A percentile compares a stretch with the other conserved stretches of the same genome.
phyloP scores from a whole-genome alignment of 2,329 filamentous ascomycete genomes.

The Calonectria honghensis region DNA sequence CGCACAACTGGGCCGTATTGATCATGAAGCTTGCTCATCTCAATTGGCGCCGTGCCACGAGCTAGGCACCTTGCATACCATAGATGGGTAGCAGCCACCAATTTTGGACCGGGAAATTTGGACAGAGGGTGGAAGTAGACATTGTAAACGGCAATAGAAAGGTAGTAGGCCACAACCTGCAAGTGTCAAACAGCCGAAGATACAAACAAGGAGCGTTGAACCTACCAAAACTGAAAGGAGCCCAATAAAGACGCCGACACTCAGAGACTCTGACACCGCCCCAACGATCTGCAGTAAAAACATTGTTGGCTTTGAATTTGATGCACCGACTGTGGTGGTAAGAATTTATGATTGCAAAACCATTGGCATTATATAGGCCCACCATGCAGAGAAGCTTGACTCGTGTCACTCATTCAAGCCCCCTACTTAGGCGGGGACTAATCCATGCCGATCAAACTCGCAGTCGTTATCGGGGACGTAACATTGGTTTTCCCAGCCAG shows the following conservation, averaged over 20 bases:
- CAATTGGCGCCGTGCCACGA: neutral
- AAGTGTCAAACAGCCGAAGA: no score
- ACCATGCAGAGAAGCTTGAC: neutral
- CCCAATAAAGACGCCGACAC: neutral
- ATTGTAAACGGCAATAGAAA: neutral
- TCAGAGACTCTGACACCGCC: neutral
- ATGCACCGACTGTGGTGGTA: neutral
- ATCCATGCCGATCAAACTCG: neutral
- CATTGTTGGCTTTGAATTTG: neutral
- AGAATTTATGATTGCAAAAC: neutral
- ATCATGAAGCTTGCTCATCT: slow-evolving; percentile 5
- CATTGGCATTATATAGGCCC: neutral
- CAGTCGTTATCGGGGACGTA: neutral
- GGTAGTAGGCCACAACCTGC: neutral
- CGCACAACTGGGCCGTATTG: neutral
- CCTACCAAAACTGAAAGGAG: neutral
- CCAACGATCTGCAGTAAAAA: neutral
- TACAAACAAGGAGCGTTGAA: neutral
- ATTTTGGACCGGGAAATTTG: neutral
- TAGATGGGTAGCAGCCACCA: neutral
- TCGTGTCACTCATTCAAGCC: neutral
- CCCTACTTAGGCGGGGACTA: neutral
- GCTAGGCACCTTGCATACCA: neutral
- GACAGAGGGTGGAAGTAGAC: neutral
- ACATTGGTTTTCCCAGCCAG: neutral